Evolutionary conservation across 2,329 filamentous ascomycete species (phyloP), one percentile per base, ranked within the genome.

Genomic region (Talaromyces sp.): DNA sequence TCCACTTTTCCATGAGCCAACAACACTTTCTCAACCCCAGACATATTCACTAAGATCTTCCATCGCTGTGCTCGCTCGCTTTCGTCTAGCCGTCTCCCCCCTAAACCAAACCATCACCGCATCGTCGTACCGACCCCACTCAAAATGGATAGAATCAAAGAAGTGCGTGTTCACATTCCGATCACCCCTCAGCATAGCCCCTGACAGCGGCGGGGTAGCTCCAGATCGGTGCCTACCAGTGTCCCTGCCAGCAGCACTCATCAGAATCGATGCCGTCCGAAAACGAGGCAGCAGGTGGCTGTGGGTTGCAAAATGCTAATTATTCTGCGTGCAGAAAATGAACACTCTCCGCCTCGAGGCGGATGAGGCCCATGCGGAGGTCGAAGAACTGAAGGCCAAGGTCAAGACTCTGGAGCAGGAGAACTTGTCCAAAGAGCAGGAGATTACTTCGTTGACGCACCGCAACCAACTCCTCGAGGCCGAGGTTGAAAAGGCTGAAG

Each of bases 391-490:
- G 69, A 88, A 95, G 81, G 68, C 79, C 71, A 93, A 91, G 81
- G 85, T 97, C 81, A 98, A 97, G 85, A 78, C 81, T 59, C 85
- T 98, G 66, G 93, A 99, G 82, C 90, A 96, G 80, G 93, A 98
- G 82, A 96, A 92, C 78, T 85, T 96, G 65, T 84, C 89, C 75
- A 98, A 98, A 84, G 95, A 98, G 83, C 93, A 98, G 81, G 93
- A 98, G 78, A 96, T 98, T 79, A 96, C 91, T 68, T 98, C 95
- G 59, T 87, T 98, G 72, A 87, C 89, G 76, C 93, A 98, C 88
- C 96, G 93, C 84, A 97, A 96, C 82, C 87, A 88, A 73, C 84
- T 96, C 64, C 89, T 98, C 64, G 95, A 98, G 82, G 71, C 78
- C 65, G 92, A 98, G 77, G 88, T 96, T 69, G 93, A 97, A 82